phyloP scores from a whole-genome alignment of 2,329 filamentous ascomycete species.

The Triangularia setosa region DNA sequence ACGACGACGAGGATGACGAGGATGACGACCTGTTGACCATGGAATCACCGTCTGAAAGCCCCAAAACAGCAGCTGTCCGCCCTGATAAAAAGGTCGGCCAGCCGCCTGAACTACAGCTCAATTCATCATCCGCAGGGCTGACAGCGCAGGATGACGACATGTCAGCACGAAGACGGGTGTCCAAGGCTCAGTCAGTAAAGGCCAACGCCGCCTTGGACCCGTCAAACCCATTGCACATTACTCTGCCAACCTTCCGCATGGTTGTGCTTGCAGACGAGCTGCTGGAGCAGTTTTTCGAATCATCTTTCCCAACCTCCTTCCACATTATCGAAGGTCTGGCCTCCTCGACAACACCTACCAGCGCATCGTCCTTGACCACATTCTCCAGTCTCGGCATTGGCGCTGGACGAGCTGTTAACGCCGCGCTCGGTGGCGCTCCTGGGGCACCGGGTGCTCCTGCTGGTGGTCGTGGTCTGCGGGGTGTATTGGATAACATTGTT shows the following conservation, averaged over 20 bases:
- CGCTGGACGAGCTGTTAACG: conserved; percentile 40
- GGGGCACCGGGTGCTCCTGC: conserved; percentile 39
- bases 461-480: conserved; percentile 69
- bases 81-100: conserved; percentile 14
- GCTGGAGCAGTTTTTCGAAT: conserved; percentile 95
- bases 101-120: conserved; percentile 25
- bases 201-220: conserved; percentile 91
- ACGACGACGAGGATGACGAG: conserved; percentile 56
- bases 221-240: conserved; percentile 89
- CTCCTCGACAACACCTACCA: conserved; percentile 44
- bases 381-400: conserved; percentile 70
- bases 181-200: conserved; percentile 66
- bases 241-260: conserved; percentile 97
- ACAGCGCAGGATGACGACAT: conserved; percentile 26
- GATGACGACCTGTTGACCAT: conserved; percentile 58
- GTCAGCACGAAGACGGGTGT: conserved; percentile 39
- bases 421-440: conserved; percentile 33
- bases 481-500: conserved; percentile 95
- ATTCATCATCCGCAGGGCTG: conserved; percentile 18
- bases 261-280: conserved; percentile 94
- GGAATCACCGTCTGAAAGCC: conserved; percentile 43
- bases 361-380: conserved; percentile 69
- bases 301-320: conserved; percentile 90
- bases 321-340: conserved; percentile 68
- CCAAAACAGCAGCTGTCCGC: conserved; percentile 31